Base-by-base conservation (phyloP, 495 filamentous ascomycete genomes). In the Venustampulla echinocandica region DNA sequence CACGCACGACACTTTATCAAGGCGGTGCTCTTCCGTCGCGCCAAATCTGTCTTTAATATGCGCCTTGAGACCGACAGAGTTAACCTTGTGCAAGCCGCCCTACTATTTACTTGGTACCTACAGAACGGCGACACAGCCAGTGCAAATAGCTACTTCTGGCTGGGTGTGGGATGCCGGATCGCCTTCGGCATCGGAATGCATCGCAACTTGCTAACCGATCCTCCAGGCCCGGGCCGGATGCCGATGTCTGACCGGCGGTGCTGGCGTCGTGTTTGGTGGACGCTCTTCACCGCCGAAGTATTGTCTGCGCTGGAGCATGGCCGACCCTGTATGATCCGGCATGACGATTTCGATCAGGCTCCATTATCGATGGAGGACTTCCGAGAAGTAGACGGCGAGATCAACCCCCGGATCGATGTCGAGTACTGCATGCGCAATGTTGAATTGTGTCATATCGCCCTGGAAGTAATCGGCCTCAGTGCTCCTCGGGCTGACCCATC, bases 291-390 rank as follows among this genome's bases (percentile, higher is more conserved):
- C 46, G 70, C 66, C 33, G 71, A 75, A 52, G 65, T 72, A 20
- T 60, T 70, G 60, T 60, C 71, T 1, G 68, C 69, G 23, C 55
- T 73, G n/a, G 68, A 67, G 23, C 68, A 72, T 55, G 71, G 71
- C 32, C 63, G 71, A 25, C 71, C 71, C 13, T 30, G 7, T 30
- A 30, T 30, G 27, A 30, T 22, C 68, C 69, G 50, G 30, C 54
- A 69, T 25, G 70, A 73, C 25, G 70, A 71, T 45, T 71, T 65
- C 10, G 70, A 73, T 50, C 68, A 71, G 2, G 63, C 64, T 11
- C 63, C 67, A 2, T 52, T 73, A 42, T 66, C 61, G 0, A 45
- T 44, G 21, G 64, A 69, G n/a, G 68, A 74, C 55, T 42, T 44
- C 19, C 19, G 19, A n/a, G 46, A 49, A 17, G 21, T 15, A 10